Evolutionary conservation across 164 flowering plant species (phyloP), one percentile per base, ranked within the genome.

Genomic region (Chimonanthus praecox): DNA sequence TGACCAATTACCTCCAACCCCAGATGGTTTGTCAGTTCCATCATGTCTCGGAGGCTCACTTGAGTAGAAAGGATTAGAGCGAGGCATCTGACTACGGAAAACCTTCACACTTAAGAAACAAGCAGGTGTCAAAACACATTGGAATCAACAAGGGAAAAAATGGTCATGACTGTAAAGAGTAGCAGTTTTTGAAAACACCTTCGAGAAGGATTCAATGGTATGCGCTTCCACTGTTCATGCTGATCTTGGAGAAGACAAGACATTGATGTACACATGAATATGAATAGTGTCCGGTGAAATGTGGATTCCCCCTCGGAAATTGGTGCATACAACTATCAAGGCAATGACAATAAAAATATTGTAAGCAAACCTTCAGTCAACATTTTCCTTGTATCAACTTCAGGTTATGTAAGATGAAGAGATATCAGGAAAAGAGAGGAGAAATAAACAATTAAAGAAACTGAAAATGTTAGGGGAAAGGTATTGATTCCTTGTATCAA

Each of bases 201-300:
- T 73, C 94, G 79, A 20, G 82, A 82, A 70, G 83, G 78, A 68
- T 77, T 88, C 65, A 86, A 89, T 4, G 84, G 80, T 7, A 61
- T 76, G 20, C 87, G 82, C 72, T 87, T 92, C 89, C 92, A 85
- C 77, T 96, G 99, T 78, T 92, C 89, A 71, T 88, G 92, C 69
- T 92, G 97, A 76, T 95, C 92, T 74, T 84, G 82, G 7, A 84
- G 84, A 61, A 95, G 95, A 82, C 98, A 95, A 1, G 76, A 4
- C 97, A 89, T 89, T n/a, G 97, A 89, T 5, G 85, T 64, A 74
- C 99, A 95, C 92, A 91, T 87, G 81, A 95, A 95, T 65, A 93
- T 81, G 80, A 81, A 95, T 64, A 95, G 61, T 6, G 88, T 84
- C 16, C 98, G 92, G 72, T 93, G 99, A 77, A 88, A 93, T 43